Evolutionary conservation across 139 green algal genomes (phyloP).

Genomic region (Zygnema circumcarinatum): DNA sequence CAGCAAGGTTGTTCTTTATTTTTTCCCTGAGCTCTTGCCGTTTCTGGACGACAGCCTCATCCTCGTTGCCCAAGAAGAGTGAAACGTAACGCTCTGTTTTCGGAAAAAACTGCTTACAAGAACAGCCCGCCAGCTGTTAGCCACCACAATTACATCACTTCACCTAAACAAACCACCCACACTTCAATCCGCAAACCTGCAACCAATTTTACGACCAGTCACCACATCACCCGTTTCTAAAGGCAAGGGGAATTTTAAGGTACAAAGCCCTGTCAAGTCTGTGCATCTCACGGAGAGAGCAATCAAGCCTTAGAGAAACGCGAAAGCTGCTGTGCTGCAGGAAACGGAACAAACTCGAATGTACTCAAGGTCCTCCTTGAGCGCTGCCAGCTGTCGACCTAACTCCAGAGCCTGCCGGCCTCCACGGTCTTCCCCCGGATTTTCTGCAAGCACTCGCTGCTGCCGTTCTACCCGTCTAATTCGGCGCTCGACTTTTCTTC

Average conservation of each 20-base stretch:
- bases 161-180: background rate
- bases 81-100: constrained; percentile 53
- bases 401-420: constrained; percentile 3
- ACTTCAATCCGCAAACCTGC: background rate
- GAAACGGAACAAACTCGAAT: too few relatives aligned
- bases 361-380: constrained; percentile 55
- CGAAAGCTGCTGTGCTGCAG: too few relatives aligned
- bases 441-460: background rate
- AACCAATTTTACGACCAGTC: background rate
- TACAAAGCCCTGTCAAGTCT: too few relatives aligned
- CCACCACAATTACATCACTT: background rate
- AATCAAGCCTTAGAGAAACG: too few relatives aligned
- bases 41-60: constrained; percentile 11
- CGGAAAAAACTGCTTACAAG: constrained; percentile 51
- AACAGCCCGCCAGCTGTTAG: background rate
- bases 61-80: constrained; percentile 34
- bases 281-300: too few relatives aligned
- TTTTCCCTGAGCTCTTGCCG: constrained; percentile 4
- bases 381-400: constrained; percentile 22
- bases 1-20: constrained; percentile 37
- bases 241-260: too few relatives aligned
- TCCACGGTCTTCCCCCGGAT: constrained; percentile 2
- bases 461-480: constrained; percentile 19
- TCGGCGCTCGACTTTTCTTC: constrained; percentile 29
- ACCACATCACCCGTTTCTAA: too few relatives aligned